phyloP scores from a whole-genome alignment of 768 basidiomycete species.

The Tulasnella sp. region DNA sequence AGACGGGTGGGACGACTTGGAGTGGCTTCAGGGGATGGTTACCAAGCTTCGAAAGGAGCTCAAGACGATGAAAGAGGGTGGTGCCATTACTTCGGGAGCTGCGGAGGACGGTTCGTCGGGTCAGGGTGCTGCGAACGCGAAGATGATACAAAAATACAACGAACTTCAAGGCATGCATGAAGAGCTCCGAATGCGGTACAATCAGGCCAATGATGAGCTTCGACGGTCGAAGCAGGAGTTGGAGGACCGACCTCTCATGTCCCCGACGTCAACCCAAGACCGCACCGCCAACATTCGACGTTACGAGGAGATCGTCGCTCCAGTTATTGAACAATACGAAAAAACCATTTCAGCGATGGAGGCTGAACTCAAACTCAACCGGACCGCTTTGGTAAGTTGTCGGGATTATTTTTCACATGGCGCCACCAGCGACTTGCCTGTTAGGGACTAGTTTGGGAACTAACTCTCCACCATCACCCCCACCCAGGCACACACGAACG shows the following conservation, averaged over 20 bases:
- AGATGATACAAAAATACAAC: constrained; percentile 69
- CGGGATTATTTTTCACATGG: not conserved
- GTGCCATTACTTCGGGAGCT: constrained; percentile 26
- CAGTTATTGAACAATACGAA: constrained; percentile 98
- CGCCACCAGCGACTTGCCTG: not conserved
- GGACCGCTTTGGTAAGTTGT: constrained; percentile 54
- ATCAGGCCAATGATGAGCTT: constrained; percentile 82
- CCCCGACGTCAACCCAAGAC: constrained; percentile 36
- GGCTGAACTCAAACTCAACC: constrained; percentile 78
- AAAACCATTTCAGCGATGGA: constrained; percentile 94
- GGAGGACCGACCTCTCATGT: constrained; percentile 57
- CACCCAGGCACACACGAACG: constrained; percentile 66
- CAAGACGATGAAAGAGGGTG: constrained; percentile 67
- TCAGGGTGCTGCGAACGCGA: constrained; percentile 53
- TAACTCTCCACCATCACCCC: not conserved
- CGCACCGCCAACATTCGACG: constrained; percentile 42
- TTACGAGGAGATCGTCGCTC: constrained; percentile 90
- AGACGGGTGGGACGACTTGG: constrained; percentile 97
- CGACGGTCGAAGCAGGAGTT: constrained; percentile 70
- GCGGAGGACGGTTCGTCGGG: constrained; percentile 27
- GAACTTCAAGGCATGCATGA: constrained; percentile 82
- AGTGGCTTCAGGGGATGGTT: constrained; percentile 88
- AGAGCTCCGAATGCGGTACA: constrained; percentile 72
- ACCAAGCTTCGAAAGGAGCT: constrained; percentile 80
- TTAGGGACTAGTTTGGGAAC: not conserved